Evolutionary conservation across 164 flowering plant species (phyloP), one percentile per base, ranked within the genome.

Genomic region (Annona cherimola): DNA sequence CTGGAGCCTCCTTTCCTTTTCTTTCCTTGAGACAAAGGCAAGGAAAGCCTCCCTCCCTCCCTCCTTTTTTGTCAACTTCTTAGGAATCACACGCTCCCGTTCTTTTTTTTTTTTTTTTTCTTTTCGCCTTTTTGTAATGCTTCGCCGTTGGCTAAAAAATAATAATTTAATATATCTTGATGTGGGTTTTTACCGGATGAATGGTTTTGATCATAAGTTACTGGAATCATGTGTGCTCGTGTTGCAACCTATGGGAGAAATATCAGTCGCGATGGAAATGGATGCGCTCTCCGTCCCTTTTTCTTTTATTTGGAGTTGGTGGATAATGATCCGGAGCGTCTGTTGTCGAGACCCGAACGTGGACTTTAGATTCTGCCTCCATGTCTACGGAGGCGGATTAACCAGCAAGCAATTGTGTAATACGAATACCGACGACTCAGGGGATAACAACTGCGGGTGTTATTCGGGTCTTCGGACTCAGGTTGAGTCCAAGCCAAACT

Each of bases 21-120:
- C 59, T 71, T 71, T 75, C 61, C 64, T 62, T 64, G 59, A 55
- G 61, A 20, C 42, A 45, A 69, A 43, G 61, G 61, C 70, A 67
- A 66, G 55, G 69, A 61, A 72, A 64, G 70, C 14, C 11, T 50
- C 3, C 14, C 57, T 9, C 14, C 14, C 14, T n/a, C 35, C 14
- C 57, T 50, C 57, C 14, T 50, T 50, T 50, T 9, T 50, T 16
- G 9, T 16, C 14, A 50, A 16, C 14, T 50, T 50, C 57, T 50
- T 50, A 50, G 14, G 14, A 50, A 2, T 50, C 57, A 50, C 57
- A 50, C 57, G 57, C 57, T 50, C 57, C 57, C 57, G 14, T 16
- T 50, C 9, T 7, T 11, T 16, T 9, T 50, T 50, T 50, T 11
- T 26, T 26, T 26, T 50, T 50, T 50, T 50, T 16, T 11, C 57